Conservation (phyloP, 1,284 basidiomycete species). For the Athelia sp. region DNA sequence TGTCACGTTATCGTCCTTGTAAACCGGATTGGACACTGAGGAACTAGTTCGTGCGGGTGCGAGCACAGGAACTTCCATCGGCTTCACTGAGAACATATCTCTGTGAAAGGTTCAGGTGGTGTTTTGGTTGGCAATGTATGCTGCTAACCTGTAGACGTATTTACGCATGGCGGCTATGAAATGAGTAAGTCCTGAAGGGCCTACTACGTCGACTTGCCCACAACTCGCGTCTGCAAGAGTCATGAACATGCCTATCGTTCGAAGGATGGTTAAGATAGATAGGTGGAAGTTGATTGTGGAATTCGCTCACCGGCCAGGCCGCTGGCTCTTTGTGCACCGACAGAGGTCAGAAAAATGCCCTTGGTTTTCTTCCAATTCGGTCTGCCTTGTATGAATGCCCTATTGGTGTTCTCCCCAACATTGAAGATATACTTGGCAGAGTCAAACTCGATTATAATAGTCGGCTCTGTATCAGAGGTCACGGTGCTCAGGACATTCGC, state of each 20-base stretch:
- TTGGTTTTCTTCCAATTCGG: conserved; percentile 60
- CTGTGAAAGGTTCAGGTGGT: conserved; percentile 24
- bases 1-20: conserved; percentile 58
- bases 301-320: conserved; percentile 69
- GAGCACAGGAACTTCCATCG: conserved; percentile 39
- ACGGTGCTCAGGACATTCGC: conserved; percentile 48
- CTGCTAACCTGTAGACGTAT: conserved; percentile 57
- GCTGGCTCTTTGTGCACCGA: conserved; percentile 52
- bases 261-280: conserved; percentile 3
- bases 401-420: conserved; percentile 74
- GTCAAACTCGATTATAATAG: conserved; percentile 71
- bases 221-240: conserved; percentile 71
- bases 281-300: not conserved
- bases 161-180: conserved; percentile 67
- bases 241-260: conserved; percentile 71
- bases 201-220: conserved; percentile 55
- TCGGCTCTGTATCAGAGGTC: conserved; percentile 76
- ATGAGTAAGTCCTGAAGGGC: conserved; percentile 71
- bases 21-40: conserved; percentile 35
- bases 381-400: conserved; percentile 67
- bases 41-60: conserved; percentile 11
- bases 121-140: not conserved
- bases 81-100: conserved; percentile 41
- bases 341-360: conserved; percentile 71
- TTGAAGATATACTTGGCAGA: conserved; percentile 84